These are phyloP conservation scores for Neurospora pannonica DNA, from an alignment of 495 filamentous ascomycete species.

Conservation along the genomic window DNA sequence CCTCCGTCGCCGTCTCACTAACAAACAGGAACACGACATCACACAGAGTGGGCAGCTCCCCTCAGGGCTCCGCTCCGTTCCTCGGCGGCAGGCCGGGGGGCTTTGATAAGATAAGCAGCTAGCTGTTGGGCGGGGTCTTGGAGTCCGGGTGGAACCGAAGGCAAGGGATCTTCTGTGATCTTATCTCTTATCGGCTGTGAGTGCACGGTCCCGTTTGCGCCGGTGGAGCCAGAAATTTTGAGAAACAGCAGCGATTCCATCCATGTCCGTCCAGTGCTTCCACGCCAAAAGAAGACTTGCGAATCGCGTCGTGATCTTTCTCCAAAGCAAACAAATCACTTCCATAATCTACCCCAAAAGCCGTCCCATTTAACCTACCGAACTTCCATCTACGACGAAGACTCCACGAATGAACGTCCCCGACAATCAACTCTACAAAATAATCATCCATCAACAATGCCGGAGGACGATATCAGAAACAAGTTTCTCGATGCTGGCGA, in stretches of 20 bases:
- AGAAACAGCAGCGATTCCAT: background rate
- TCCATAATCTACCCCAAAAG: too few relatives aligned
- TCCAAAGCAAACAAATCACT: background rate
- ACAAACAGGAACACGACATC: background rate
- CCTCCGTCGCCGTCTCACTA: background rate
- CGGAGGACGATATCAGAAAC: constrained; percentile 50
- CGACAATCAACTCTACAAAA: background rate
- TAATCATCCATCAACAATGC: background rate
- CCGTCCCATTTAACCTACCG: background rate
- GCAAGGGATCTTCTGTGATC: background rate
- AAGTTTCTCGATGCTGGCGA: constrained; percentile 61
- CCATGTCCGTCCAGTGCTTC: background rate
- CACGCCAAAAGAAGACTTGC: background rate
- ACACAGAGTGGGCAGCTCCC: background rate
- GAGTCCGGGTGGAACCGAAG: too few relatives aligned
- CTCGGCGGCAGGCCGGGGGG: background rate
- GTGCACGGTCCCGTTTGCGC: background rate
- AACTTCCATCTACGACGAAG: background rate
- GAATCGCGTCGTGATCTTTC: background rate
- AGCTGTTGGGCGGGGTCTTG: too few relatives aligned
- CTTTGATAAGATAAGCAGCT: background rate
- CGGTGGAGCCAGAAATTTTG: background rate
- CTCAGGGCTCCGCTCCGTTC: background rate
- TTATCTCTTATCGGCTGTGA: background rate
- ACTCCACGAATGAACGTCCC: background rate